Evolutionary conservation across 495 filamentous ascomycete species (phyloP).

Genomic region (Hyaloscypha finlandica): DNA sequence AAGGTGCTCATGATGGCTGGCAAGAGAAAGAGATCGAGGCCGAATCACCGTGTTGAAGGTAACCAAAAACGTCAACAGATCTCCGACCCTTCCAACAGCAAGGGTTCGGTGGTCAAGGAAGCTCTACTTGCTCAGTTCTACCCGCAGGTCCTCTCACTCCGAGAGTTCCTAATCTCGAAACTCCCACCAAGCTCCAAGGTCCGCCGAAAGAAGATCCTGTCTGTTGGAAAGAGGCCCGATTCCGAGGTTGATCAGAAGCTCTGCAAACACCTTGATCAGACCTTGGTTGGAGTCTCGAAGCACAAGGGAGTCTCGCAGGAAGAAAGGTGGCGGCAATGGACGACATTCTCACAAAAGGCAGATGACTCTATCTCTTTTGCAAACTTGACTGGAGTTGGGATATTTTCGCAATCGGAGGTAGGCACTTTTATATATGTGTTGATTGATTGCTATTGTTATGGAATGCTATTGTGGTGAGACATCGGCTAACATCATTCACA

Average conservation of each 20-base stretch:
- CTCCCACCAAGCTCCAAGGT: constrained; percentile 47
- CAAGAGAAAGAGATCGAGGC: constrained; percentile 35
- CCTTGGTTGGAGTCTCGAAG: constrained; percentile 59
- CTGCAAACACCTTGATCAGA: constrained; percentile 63
- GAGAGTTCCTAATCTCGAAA: constrained; percentile 65
- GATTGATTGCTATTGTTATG: not conserved
- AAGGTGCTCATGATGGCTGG: constrained; percentile 24
- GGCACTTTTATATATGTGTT: constrained; percentile 22
- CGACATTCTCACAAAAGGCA: constrained; percentile 65
- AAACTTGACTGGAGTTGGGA: constrained; percentile 41
- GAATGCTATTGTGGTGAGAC: constrained; percentile 10
- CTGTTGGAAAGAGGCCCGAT: constrained; percentile 19
- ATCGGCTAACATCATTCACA: constrained; percentile 36
- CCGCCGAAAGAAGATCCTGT: constrained; percentile 45
- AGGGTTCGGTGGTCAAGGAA: constrained; percentile 46
- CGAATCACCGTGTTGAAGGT: constrained; percentile 14
- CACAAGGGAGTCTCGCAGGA: constrained; percentile 37
- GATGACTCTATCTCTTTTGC: constrained; percentile 52
- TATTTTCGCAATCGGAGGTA: constrained; percentile 64
- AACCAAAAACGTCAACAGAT: constrained; percentile 19
- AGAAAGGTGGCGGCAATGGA: constrained; percentile 56
- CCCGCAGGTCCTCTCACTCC: constrained; percentile 62
- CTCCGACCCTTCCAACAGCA: not conserved
- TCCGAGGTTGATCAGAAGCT: constrained; percentile 43
- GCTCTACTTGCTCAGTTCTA: constrained; percentile 79